Percentiles rank a stretch among this genome's conserved stretches.
Evolutionary conservation across 208 protist species (phyloP).

Genomic region (Acanthamoeba divionensis): DNA sequence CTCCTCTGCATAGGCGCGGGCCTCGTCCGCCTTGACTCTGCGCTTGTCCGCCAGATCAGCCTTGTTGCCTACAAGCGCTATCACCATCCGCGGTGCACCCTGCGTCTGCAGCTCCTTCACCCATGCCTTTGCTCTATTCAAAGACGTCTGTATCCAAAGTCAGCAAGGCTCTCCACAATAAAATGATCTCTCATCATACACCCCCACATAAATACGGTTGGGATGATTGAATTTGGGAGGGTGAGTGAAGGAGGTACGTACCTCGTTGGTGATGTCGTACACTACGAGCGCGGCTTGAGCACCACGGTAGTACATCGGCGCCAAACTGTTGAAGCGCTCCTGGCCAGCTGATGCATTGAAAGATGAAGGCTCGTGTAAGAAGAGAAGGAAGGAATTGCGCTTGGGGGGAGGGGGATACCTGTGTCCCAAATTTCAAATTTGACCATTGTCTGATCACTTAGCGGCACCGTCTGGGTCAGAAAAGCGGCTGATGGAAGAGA

Average conservation of each 20-base stretch:
- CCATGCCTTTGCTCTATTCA: conserved; percentile 70
- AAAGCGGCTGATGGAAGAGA: no score
- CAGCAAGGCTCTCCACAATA: background rate
- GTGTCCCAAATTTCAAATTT: background rate
- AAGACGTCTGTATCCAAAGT: conserved; percentile 57
- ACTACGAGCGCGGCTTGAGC: conserved; percentile 88
- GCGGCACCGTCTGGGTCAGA: no score
- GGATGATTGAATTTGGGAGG: no score
- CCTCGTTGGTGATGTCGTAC: conserved; percentile 86
- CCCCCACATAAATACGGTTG: no score
- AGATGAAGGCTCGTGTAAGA: background rate
- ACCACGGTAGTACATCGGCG: conserved; percentile 90
- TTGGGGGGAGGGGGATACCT: conserved; percentile 2
- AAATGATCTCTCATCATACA: background rate
- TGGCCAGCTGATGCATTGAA: conserved; percentile 68
- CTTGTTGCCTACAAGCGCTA: conserved; percentile 72
- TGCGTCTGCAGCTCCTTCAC: conserved; percentile 72
- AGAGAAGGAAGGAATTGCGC: background rate
- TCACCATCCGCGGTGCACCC: conserved; percentile 68
- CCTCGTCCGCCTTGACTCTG: conserved; percentile 81
- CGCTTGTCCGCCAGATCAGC: conserved; percentile 63
- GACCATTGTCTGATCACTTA: no score
- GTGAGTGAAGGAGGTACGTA: background rate
- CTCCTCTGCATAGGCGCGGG: conserved; percentile 83
- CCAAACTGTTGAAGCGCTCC: conserved; percentile 87